Evolutionary conservation across 1,284 basidiomycete genomes (phyloP).

Genomic region (Trichosporon sp.): DNA sequence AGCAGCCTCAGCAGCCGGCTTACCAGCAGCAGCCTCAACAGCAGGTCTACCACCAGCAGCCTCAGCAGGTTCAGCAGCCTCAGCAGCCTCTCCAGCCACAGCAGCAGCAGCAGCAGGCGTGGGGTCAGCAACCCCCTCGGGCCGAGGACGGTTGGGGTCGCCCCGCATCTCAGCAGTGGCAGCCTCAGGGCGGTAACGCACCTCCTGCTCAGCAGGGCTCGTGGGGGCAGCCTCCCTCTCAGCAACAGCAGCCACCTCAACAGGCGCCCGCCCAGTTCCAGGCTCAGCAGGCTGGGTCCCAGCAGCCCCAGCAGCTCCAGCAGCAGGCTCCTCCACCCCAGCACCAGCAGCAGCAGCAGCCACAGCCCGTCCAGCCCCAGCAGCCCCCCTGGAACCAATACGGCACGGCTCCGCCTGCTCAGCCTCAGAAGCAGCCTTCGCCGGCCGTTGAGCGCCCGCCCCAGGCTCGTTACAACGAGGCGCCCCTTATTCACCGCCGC

Average conservation of each 20-base stretch:
- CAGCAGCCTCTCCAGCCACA: neutral
- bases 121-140: neutral
- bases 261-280: neutral
- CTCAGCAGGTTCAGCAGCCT: neutral
- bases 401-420: neutral
- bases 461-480: neutral
- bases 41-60: no score
- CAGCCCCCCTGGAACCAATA: slow-evolving; percentile 1
- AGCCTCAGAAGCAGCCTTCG: neutral
- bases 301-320: neutral
- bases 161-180: neutral
- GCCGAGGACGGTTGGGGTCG: neutral
- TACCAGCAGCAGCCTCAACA: neutral
- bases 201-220: neutral
- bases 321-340: neutral
- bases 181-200: neutral
- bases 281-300: neutral
- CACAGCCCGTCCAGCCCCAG: neutral
- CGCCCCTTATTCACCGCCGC: neutral
- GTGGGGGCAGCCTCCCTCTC: neutral
- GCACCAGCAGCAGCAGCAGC: neutral
- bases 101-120: neutral
- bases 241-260: neutral
- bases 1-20: neutral
- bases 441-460: neutral